Base-by-base conservation (phyloP, 2,329 filamentous ascomycete species). In the Claviceps sp. region DNA sequence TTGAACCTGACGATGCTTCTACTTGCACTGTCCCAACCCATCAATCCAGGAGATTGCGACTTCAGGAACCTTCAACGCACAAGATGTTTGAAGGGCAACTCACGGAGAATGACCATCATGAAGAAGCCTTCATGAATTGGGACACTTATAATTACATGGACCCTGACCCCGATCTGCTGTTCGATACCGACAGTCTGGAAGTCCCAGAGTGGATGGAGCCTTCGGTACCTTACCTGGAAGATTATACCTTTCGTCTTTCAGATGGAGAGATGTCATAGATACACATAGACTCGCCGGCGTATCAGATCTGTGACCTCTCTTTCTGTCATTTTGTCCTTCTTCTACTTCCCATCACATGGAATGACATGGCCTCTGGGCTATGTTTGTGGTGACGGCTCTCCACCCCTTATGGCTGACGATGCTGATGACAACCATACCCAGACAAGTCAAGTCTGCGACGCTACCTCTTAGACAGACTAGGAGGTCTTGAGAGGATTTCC, bases 61-160 rank as follows among this genome's bases (percentile, higher is more conserved):
- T 52, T 47, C 50, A 52, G 38, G 50, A 54, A 44, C 50, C 53
- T 26, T 22, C 38, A 47, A 50, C 50, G 39, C 50, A 29, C 38
- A 39, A 47, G 26, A 45, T 40, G 36, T 17, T 48, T 40, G 37
- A 52, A 49, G 44, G 44, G 43, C 53, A 50, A 48, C 14, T 37
- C 36, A 50, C 53, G 36, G 53, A 52, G 50, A 50, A 54, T 51
- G 43, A 45, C 34, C 47, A 50, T 47, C 42, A 47, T 20, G 53
- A 52, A 54, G 53, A 54, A 54, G 50, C 53, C 53, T 16, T 40
- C 26, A 16, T 44, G 37, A 50, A 47, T 20, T 54, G 53, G 53
- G 53, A 54, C 47, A 44, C 44, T 36, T 52, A 45, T 17, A 50
- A 42, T 36, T 52, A 54, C 39, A 50, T 52, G 53, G 53, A 52